phyloP scores from a whole-genome alignment of 2,329 filamentous ascomycete species.

The Alternaria postmessia region DNA sequence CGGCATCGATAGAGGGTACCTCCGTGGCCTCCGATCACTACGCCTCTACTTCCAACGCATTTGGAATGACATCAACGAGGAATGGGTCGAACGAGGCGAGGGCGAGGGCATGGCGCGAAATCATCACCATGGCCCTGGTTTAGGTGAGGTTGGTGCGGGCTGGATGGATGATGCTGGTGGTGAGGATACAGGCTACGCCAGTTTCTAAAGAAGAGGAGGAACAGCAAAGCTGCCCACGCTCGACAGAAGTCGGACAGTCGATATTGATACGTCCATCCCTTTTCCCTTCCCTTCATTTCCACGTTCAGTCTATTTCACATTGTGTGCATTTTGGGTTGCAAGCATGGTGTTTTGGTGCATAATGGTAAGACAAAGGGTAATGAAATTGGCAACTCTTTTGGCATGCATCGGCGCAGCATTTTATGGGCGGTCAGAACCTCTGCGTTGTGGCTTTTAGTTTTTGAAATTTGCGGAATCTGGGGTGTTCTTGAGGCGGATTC shows the following conservation, averaged over 20 bases:
- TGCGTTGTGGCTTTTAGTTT: neutral
- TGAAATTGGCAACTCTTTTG: slow-evolving; percentile 15
- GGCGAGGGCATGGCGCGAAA: slow-evolving; percentile 50
- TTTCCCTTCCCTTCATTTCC: neutral
- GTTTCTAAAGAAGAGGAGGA: slow-evolving; percentile 32
- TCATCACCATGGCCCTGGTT: slow-evolving; percentile 43
- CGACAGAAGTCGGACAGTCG: neutral
- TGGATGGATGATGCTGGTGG: slow-evolving; percentile 47
- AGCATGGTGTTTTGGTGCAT: slow-evolving; percentile 18
- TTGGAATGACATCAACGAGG: slow-evolving; percentile 73
- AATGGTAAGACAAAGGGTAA: slow-evolving; percentile 17
- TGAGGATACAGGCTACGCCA: slow-evolving; percentile 51
- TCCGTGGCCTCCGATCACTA: slow-evolving; percentile 82
- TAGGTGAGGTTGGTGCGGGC: slow-evolving; percentile 40
- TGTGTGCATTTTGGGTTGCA: neutral
- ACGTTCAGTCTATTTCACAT: neutral
- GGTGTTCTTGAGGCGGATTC: neutral
- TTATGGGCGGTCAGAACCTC: slow-evolving; percentile 6
- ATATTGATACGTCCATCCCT: neutral
- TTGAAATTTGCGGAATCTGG: neutral
- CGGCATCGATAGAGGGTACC: slow-evolving; percentile 85
- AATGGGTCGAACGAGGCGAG: slow-evolving; percentile 55
- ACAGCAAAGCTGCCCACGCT: neutral
- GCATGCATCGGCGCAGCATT: slow-evolving; percentile 16
- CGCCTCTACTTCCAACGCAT: slow-evolving; percentile 87